These are phyloP conservation scores for Penicillium samsonianum DNA, from an alignment of 495 filamentous ascomycete genomes.

Conservation along the genomic window DNA sequence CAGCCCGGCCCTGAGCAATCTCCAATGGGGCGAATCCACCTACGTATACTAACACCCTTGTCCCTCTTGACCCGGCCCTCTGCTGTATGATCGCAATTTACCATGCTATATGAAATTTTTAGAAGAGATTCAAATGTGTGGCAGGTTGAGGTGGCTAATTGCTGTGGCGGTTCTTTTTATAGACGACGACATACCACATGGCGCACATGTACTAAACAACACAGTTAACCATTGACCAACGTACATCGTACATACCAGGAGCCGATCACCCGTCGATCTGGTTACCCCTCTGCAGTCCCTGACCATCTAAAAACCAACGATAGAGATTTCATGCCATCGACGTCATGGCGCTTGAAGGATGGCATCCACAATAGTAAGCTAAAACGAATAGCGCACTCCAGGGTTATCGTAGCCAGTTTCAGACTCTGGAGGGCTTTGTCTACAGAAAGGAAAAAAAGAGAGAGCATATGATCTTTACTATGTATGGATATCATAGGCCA, in stretches of 20 bases:
- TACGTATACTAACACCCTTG: neutral
- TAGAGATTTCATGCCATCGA: constrained; percentile 6
- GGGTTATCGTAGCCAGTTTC: neutral
- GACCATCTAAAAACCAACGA: neutral
- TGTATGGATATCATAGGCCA: neutral
- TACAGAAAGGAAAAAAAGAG: neutral
- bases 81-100: neutral
- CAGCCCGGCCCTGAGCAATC: neutral
- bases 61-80: neutral
- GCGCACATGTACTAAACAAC: neutral
- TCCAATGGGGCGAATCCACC: neutral
- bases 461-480: neutral
- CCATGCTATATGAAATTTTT: neutral
- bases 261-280: neutral
- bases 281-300: neutral
- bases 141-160: neutral
- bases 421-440: neutral
- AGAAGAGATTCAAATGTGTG: neutral
- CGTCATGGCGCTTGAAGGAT: constrained; percentile 11
- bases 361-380: constrained; percentile 4
- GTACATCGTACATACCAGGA: neutral
- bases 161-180: constrained; percentile 11
- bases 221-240: neutral
- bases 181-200: constrained; percentile 6
- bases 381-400: neutral